phyloP scores from a whole-genome alignment of 345 rosid species.

The Nephelium lappaceum region DNA sequence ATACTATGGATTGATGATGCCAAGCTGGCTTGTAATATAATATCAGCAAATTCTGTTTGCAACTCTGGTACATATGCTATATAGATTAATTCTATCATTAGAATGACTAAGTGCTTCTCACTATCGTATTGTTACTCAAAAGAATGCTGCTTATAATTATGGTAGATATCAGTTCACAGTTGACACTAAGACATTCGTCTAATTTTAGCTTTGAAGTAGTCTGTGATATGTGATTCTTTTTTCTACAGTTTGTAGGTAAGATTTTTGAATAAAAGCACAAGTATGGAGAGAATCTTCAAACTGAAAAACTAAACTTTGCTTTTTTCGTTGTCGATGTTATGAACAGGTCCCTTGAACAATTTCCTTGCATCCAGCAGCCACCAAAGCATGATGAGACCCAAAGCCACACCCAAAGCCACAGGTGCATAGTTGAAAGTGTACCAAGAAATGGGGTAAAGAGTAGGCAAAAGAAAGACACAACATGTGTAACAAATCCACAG shows the following conservation, averaged over 20 bases:
- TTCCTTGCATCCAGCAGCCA: conserved; percentile 55
- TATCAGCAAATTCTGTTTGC: background rate
- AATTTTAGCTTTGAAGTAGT: no score
- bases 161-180: no score
- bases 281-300: background rate
- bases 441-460: conserved; percentile 52
- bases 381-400: conserved; percentile 58
- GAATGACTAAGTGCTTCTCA: no score
- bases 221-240: no score
- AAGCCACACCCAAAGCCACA: conserved; percentile 43
- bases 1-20: background rate
- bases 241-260: no score
- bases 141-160: no score
- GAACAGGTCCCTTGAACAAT: conserved; percentile 70
- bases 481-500: conserved; percentile 74
- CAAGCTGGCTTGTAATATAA: background rate
- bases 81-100: background rate
- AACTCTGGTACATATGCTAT: background rate
- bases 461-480: conserved; percentile 58
- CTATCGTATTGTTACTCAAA: no score
- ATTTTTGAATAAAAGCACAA: no score
- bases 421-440: conserved; percentile 64
- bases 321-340: conserved; percentile 48
- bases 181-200: no score
- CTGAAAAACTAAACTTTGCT: conserved; percentile 21